phyloP scores from a whole-genome alignment of 108 stramenopile species.

The Thalassiosira profunda region DNA sequence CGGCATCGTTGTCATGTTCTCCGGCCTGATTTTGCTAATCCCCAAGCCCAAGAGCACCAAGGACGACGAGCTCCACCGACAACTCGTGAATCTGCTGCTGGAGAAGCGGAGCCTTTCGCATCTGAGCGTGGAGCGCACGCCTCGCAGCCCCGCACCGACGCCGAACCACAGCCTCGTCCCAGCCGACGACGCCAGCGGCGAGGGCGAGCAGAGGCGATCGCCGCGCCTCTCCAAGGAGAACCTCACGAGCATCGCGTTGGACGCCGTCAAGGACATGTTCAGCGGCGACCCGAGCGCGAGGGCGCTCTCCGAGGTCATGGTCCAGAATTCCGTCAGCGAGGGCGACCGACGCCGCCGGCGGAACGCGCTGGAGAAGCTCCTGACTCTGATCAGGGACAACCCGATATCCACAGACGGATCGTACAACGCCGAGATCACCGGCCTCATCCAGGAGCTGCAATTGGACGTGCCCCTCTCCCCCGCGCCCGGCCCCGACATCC shows the following conservation, averaged over 20 bases:
- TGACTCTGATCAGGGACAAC: constrained; percentile 10
- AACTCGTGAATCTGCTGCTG: constrained; percentile 25
- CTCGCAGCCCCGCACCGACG: constrained; percentile 3
- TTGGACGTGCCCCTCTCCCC: not conserved
- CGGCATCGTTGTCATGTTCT: constrained; percentile 54
- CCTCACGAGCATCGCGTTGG: constrained; percentile 13
- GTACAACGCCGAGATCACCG: constrained; percentile 28
- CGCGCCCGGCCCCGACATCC: constrained; percentile 4
- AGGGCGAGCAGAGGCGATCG: not conserved
- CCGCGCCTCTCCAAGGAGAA: constrained; percentile 19
- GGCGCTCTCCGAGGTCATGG: constrained; percentile 23
- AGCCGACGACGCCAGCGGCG: not conserved
- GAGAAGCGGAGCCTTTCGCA: not conserved
- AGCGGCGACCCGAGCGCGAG: constrained; percentile 16
- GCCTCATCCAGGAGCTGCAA: constrained; percentile 21
- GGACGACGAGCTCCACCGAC: constrained; percentile 36
- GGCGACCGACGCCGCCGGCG: constrained; percentile 6
- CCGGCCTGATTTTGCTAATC: constrained; percentile 53
- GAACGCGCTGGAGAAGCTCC: constrained; percentile 10
- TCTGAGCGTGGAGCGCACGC: constrained; percentile 2
- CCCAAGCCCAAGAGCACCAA: constrained; percentile 34
- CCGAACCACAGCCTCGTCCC: not conserved
- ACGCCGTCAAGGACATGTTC: constrained; percentile 20
- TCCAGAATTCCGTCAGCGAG: constrained; percentile 5
- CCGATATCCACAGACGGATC: constrained; percentile 26